These are phyloP conservation scores for Daldinia concentrica DNA, from an alignment of 495 filamentous ascomycete genomes.

Conservation along the genomic window DNA sequence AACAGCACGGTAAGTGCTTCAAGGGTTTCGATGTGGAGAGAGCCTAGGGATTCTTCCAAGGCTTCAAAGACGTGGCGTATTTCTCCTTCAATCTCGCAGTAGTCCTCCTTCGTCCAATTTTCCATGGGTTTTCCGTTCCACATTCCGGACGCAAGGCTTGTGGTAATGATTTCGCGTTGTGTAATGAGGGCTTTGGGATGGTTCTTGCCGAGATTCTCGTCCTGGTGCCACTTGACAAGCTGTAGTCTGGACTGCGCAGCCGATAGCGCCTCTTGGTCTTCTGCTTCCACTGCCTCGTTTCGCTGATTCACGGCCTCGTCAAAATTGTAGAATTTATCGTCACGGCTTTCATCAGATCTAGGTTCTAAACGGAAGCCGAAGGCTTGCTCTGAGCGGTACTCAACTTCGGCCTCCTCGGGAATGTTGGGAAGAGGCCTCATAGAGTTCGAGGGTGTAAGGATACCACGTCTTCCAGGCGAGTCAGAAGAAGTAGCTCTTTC, in stretches of 20 bases:
- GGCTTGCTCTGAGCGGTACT: not conserved
- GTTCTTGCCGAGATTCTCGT: not conserved
- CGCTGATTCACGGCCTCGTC: conserved; percentile 15
- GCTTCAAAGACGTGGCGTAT: conserved; percentile 9
- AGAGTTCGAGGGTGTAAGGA: not conserved
- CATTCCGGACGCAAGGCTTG: conserved; percentile 3
- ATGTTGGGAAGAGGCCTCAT: not conserved
- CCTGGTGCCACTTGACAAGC: conserved; percentile 11
- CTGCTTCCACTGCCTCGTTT: not conserved
- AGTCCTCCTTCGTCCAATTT: not conserved
- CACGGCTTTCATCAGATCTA: not conserved
- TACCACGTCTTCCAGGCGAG: not conserved
- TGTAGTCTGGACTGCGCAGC: conserved; percentile 13
- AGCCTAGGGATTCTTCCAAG: conserved; percentile 4
- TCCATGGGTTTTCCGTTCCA: conserved; percentile 11
- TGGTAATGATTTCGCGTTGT: conserved; percentile 15
- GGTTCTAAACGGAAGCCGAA: not conserved
- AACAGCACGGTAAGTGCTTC: conserved; percentile 14
- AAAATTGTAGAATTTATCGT: conserved; percentile 14
- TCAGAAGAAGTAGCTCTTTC: not conserved
- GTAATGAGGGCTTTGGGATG: not conserved
- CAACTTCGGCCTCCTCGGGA: not conserved
- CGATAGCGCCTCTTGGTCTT: not conserved
- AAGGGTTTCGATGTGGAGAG: conserved; percentile 4
- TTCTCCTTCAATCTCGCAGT: conserved; percentile 5